A percentile compares a stretch with the other conserved stretches of the same genome.
Evolutionary conservation across 2,329 filamentous ascomycete species (phyloP).

Genomic region (Cyphellophora europaea): DNA sequence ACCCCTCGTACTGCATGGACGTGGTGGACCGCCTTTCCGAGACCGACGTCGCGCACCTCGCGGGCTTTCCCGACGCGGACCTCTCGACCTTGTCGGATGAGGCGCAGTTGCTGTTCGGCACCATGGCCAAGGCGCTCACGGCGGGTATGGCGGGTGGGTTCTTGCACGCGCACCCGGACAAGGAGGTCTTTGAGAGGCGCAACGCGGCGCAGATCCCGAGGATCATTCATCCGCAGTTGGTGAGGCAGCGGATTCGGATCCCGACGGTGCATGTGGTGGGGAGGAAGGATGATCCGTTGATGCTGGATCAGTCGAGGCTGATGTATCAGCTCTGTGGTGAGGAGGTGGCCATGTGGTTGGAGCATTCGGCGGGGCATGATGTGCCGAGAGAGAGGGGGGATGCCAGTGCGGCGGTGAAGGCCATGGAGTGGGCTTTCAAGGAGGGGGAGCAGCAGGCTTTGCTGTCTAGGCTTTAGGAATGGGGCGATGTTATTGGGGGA

Average conservation of each 20-base stretch:
- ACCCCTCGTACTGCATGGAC: constrained; percentile 1
- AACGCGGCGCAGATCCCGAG: constrained; percentile 4
- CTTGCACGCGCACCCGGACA: constrained; percentile 3
- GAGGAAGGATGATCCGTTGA: constrained; percentile 7
- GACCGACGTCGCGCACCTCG: constrained; percentile 1
- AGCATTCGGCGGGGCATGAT: constrained; percentile 1
- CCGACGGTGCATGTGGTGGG: constrained; percentile 16
- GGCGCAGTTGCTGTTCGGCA: constrained; percentile 3
- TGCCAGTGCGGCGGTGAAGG: not conserved
- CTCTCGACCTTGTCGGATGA: constrained; percentile 1
- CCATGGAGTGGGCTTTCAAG: not conserved
- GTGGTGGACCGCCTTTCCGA: constrained; percentile 2
- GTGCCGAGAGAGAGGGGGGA: constrained; percentile 1
- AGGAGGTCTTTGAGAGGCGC: constrained; percentile 4
- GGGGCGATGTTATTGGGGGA: too few relatives aligned
- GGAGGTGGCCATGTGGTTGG: not conserved
- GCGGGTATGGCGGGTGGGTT: constrained; percentile 1
- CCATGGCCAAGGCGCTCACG: constrained; percentile 2
- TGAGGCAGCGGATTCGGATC: constrained; percentile 9
- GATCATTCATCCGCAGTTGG: constrained; percentile 7
- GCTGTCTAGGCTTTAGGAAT: too few relatives aligned
- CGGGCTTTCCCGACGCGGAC: not conserved
- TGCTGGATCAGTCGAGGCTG: not conserved
- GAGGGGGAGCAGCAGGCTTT: not conserved
- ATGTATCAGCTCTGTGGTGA: constrained; percentile 1